phyloP scores from a whole-genome alignment of 2,329 filamentous ascomycete genomes.

The Elsinoe ampelina region DNA sequence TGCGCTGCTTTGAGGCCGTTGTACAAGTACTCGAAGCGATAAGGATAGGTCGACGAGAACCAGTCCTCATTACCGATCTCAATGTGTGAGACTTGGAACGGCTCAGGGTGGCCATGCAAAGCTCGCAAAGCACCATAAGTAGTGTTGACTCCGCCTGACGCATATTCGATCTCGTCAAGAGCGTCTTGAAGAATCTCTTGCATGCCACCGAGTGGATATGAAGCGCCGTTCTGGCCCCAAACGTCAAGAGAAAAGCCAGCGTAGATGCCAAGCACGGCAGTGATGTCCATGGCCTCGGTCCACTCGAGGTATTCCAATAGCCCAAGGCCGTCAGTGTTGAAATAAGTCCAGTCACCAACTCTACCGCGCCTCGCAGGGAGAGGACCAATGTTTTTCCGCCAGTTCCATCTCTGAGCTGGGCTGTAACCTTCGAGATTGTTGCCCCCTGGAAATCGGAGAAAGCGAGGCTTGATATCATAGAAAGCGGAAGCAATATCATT shows the following conservation, averaged over 20 bases:
- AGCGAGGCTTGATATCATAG: conserved; percentile 32
- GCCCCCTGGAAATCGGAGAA: conserved; percentile 42
- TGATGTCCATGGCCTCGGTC: conserved; percentile 48
- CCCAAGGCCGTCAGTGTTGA: conserved; percentile 50
- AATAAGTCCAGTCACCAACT: conserved; percentile 45
- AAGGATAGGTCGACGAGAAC: conserved; percentile 29
- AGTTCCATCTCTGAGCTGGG: conserved; percentile 33
- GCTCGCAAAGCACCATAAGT: conserved; percentile 50
- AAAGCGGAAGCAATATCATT: conserved; percentile 37
- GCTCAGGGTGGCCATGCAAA: conserved; percentile 49
- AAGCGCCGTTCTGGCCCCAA: conserved; percentile 28
- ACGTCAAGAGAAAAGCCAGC: conserved; percentile 43
- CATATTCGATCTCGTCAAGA: conserved; percentile 53
- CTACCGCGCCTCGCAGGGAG: conserved; percentile 39
- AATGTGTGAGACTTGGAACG: conserved; percentile 51
- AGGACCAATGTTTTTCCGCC: conserved; percentile 42
- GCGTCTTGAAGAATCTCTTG: conserved; percentile 46
- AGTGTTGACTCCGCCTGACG: conserved; percentile 43
- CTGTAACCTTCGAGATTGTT: conserved; percentile 39
- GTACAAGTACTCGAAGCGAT: conserved; percentile 50
- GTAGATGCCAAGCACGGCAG: conserved; percentile 48
- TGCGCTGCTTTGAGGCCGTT: conserved; percentile 47
- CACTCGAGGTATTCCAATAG: conserved; percentile 46
- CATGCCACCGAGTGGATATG: conserved; percentile 28
- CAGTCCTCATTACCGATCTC: conserved; percentile 61